Conservation (phyloP, 2,329 filamentous ascomycete genomes). For the Reticulascus tulasneorum region DNA sequence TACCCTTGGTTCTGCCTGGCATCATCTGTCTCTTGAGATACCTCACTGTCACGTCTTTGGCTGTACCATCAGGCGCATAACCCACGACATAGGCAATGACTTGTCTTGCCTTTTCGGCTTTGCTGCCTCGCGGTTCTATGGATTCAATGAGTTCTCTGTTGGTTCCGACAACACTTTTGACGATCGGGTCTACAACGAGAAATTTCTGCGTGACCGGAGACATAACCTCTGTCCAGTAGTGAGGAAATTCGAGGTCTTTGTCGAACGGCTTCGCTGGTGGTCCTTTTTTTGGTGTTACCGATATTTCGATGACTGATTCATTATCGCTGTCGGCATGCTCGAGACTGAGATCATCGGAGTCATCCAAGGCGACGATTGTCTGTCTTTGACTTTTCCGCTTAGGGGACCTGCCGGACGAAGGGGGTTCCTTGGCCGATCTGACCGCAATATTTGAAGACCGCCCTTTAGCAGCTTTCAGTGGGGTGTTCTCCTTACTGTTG, state of each 20-base stretch:
- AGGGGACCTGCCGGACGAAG: neutral
- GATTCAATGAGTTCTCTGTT: constrained; percentile 68
- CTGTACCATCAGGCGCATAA: constrained; percentile 77
- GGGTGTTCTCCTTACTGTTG: constrained; percentile 1
- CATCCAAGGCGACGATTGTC: constrained; percentile 2
- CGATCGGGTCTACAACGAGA: constrained; percentile 72
- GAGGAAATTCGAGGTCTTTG: constrained; percentile 73
- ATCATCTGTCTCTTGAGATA: constrained; percentile 80
- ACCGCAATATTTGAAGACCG: constrained; percentile 10
- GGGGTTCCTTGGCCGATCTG: constrained; percentile 4
- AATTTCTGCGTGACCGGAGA: constrained; percentile 78
- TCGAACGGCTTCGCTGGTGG: constrained; percentile 55
- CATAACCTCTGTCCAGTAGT: constrained; percentile 89
- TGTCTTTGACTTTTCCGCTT: constrained; percentile 4
- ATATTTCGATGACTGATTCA: constrained; percentile 55
- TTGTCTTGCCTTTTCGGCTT: constrained; percentile 82
- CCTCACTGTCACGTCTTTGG: constrained; percentile 90
- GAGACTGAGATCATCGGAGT: constrained; percentile 9
- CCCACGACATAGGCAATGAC: constrained; percentile 87
- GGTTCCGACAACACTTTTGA: constrained; percentile 65
- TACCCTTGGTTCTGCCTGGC: constrained; percentile 86
- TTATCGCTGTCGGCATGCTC: constrained; percentile 53
- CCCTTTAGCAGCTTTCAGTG: constrained; percentile 15
- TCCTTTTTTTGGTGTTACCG: constrained; percentile 36
- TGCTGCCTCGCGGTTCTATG: constrained; percentile 78